A percentile compares a stretch with the other conserved stretches of the same genome.
These are phyloP conservation scores for Aspergillus japonicus DNA, from an alignment of 2,329 filamentous ascomycete genomes.

Conservation along the genomic window DNA sequence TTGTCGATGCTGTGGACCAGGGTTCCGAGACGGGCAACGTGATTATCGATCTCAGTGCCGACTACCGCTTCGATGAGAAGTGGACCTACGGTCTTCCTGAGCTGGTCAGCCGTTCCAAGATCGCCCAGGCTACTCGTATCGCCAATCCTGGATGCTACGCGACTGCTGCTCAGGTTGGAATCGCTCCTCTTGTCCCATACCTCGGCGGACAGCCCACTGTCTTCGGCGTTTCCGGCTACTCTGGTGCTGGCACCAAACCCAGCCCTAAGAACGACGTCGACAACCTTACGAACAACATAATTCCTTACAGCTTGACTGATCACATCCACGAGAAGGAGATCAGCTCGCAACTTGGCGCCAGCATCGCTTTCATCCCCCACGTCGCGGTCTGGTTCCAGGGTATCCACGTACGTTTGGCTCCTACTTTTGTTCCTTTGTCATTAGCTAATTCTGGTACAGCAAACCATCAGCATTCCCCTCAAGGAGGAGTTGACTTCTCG, in stretches of 20 bases:
- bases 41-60: conserved; percentile 92
- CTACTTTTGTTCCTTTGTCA: background rate
- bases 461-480: conserved; percentile 86
- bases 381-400: conserved; percentile 97
- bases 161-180: conserved; percentile 85
- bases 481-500: conserved; percentile 83
- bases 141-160: conserved; percentile 94
- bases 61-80: conserved; percentile 81
- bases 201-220: conserved; percentile 76
- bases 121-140: conserved; percentile 77
- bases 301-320: conserved; percentile 86
- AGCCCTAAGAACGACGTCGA: conserved; percentile 90
- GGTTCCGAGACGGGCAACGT: conserved; percentile 67
- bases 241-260: conserved; percentile 90
- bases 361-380: conserved; percentile 86
- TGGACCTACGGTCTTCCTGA: conserved; percentile 94
- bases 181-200: conserved; percentile 76
- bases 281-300: conserved; percentile 79
- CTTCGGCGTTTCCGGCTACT: conserved; percentile 92
- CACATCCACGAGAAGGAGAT: conserved; percentile 97
- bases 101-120: conserved; percentile 71
- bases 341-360: conserved; percentile 68
- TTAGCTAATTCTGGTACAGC: conserved; percentile 44
- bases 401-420: conserved; percentile 60
- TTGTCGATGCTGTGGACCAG: conserved; percentile 80